Percentiles rank a stretch among this genome's conserved stretches.
Evolutionary conservation across 441 rosid species (phyloP).

Genomic region (Bruguiera hainesii): DNA sequence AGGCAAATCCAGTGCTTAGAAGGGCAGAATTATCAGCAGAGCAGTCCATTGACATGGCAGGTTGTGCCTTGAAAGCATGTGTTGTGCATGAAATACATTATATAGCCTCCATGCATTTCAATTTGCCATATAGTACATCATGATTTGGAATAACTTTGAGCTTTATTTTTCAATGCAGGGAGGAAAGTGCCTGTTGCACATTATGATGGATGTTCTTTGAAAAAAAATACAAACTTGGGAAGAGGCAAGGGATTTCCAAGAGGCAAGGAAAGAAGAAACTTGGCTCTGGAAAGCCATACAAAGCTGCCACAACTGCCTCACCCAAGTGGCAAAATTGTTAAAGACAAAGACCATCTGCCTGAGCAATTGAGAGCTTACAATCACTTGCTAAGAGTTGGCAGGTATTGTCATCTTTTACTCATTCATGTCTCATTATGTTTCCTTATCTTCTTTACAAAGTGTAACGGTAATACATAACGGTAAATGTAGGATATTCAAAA

Average conservation of each 20-base stretch:
- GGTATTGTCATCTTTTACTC: conserved; percentile 40
- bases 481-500: too few species aligned
- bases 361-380: conserved; percentile 44
- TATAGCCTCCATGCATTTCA: conserved; percentile 3
- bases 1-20: conserved; percentile 30
- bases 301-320: conserved; percentile 31
- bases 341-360: conserved; percentile 34
- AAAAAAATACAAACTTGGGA: conserved; percentile 9
- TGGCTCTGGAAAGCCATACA: conserved; percentile 31
- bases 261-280: conserved; percentile 33
- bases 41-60: conserved; percentile 42
- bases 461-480: too few species aligned
- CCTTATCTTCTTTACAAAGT: neutral
- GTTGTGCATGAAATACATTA: conserved; percentile 6
- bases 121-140: conserved; percentile 1
- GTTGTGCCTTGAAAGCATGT: conserved; percentile 34
- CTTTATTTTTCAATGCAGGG: conserved; percentile 28
- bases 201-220: conserved; percentile 30
- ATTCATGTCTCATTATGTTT: conserved; percentile 13
- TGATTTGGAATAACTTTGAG: conserved; percentile 6
- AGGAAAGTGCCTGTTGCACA: conserved; percentile 25
- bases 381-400: conserved; percentile 61
- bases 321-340: conserved; percentile 32
- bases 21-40: conserved; percentile 33
- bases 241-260: conserved; percentile 34